Conservation (phyloP, 1,284 basidiomycete genomes). For the Ustilago shanxiensis region DNA sequence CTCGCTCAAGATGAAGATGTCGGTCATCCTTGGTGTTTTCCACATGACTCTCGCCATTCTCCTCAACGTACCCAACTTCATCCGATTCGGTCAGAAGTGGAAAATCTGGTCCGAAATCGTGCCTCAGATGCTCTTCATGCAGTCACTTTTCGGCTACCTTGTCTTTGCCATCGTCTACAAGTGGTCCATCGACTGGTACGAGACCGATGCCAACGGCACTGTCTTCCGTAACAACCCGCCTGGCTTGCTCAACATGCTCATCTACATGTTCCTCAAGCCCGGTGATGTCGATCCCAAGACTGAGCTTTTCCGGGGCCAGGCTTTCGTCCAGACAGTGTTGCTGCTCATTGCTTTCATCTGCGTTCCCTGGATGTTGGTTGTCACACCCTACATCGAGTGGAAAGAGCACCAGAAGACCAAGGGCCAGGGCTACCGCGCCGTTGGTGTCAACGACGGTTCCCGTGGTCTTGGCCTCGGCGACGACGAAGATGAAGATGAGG, state of each 20-base stretch:
- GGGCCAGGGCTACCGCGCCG: constrained; percentile 82
- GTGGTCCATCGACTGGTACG: constrained; percentile 92
- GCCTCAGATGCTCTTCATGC: constrained; percentile 96
- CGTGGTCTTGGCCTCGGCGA: constrained; percentile 52
- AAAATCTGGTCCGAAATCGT: constrained; percentile 95
- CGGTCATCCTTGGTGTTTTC: constrained; percentile 93
- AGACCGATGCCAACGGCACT: constrained; percentile 73
- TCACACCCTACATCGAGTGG: constrained; percentile 93
- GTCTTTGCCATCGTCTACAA: constrained; percentile 96
- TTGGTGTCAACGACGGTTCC: constrained; percentile 69
- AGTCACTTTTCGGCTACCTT: constrained; percentile 97
- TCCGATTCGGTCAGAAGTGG: constrained; percentile 86
- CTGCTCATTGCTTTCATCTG: constrained; percentile 86
- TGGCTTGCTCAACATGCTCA: constrained; percentile 77
- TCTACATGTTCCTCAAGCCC: constrained; percentile 70
- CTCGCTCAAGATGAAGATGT: constrained; percentile 99
- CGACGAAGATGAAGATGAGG: constrained; percentile 57
- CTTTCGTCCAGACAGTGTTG: constrained; percentile 84
- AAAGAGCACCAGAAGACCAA: constrained; percentile 89
- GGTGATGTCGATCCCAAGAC: constrained; percentile 76
- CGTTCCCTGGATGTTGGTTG: constrained; percentile 93
- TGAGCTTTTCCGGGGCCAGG: constrained; percentile 88
- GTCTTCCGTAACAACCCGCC: constrained; percentile 77
- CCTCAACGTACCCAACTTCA: constrained; percentile 93
- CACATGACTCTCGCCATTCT: constrained; percentile 99